phyloP scores from a whole-genome alignment of 1,284 basidiomycete genomes.

The Leccinum angustisporum region DNA sequence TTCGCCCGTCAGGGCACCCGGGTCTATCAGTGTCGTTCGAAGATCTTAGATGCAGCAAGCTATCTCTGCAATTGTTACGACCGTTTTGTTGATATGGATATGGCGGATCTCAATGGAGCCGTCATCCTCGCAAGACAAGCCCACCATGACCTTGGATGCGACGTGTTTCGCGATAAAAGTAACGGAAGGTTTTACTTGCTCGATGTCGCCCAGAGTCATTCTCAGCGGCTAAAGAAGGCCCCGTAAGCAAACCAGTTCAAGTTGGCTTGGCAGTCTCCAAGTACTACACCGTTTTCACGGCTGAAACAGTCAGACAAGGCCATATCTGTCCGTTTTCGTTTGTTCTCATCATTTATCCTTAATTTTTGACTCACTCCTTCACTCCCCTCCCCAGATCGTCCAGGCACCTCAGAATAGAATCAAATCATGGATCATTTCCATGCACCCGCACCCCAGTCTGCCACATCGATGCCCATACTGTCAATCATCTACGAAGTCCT shows the following conservation, averaged over 20 bases:
- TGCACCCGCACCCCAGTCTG: slow-evolving; percentile 23
- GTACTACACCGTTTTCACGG: neutral
- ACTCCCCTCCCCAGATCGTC: neutral
- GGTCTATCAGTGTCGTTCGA: too few relatives aligned
- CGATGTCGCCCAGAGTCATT: neutral
- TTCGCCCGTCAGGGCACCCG: too few relatives aligned
- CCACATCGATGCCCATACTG: slow-evolving; percentile 16
- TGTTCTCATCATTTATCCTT: neutral
- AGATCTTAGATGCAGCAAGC: too few relatives aligned
- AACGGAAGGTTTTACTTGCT: too few relatives aligned
- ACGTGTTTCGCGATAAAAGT: too few relatives aligned
- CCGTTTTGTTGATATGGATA: too few relatives aligned
- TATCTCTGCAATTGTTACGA: too few relatives aligned
- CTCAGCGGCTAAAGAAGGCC: slow-evolving; percentile 1
- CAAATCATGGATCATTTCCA: neutral
- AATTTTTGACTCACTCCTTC: neutral
- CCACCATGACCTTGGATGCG: too few relatives aligned
- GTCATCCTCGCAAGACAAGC: too few relatives aligned
- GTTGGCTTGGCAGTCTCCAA: neutral
- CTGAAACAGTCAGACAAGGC: neutral
- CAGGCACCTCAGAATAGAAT: neutral
- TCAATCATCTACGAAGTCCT: slow-evolving; percentile 40
- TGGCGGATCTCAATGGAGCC: too few relatives aligned
- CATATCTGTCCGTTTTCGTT: slow-evolving; percentile 7
- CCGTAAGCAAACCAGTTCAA: too few relatives aligned